These are phyloP conservation scores for Zygosaccharomyces sapae DNA, from an alignment of 1,139 yeast genomes.

Conservation along the genomic window DNA sequence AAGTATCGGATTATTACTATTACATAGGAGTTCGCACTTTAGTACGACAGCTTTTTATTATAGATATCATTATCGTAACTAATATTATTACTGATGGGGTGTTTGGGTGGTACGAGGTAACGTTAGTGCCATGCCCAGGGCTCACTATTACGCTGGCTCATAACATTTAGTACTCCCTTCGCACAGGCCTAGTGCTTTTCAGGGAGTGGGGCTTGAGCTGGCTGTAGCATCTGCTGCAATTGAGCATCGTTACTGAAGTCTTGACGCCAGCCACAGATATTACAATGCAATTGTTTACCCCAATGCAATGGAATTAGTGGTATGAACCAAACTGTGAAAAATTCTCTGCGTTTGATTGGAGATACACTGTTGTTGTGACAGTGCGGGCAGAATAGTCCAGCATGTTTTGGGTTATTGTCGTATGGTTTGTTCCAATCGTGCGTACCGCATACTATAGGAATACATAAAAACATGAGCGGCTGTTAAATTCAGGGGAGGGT, in stretches of 20 bases:
- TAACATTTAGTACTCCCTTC: background rate
- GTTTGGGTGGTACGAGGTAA: background rate
- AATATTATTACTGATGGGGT: background rate
- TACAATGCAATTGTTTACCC: conserved; percentile 45
- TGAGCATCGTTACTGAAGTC: conserved; percentile 38
- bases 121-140: too few species aligned
- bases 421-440: conserved; percentile 30
- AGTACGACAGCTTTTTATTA: too few species aligned
- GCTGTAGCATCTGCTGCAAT: conserved; percentile 36
- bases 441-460: conserved; percentile 38
- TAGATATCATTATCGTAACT: background rate
- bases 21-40: background rate
- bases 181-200: background rate
- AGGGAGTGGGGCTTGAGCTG: conserved; percentile 5
- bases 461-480: conserved; percentile 22
- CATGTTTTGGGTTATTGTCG: conserved; percentile 22
- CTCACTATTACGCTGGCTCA: too few species aligned
- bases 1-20: background rate
- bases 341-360: conserved; percentile 44
- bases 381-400: conserved; percentile 38
- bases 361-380: conserved; percentile 43
- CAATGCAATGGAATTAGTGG: conserved; percentile 47
- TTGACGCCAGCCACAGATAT: conserved; percentile 46
- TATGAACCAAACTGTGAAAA: conserved; percentile 45
- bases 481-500: background rate